Percentiles rank a stretch among this genome's conserved stretches.
Conservation (phyloP, 495 filamentous ascomycete species). For the Echria macrotheca region DNA sequence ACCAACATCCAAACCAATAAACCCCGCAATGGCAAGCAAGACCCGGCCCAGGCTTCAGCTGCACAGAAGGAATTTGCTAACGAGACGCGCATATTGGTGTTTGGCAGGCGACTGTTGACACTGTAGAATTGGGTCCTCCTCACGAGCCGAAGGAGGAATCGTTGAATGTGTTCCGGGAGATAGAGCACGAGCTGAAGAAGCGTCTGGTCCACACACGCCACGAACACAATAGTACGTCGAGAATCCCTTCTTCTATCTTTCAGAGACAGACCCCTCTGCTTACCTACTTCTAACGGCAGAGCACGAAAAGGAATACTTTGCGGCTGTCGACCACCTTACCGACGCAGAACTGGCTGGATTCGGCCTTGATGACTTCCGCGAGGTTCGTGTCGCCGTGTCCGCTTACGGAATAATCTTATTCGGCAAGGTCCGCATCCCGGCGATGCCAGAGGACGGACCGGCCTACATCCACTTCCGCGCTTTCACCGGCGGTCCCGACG, state of each 20-base stretch:
- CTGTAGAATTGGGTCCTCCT: slow-evolving; percentile 40
- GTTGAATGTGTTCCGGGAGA: slow-evolving; percentile 43
- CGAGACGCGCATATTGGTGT: too few species aligned
- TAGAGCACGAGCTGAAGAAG: slow-evolving; percentile 45
- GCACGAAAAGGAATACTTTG: slow-evolving; percentile 47
- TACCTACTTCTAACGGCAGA: slow-evolving; percentile 13
- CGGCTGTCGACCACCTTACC: slow-evolving; percentile 40
- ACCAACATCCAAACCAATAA: too few species aligned
- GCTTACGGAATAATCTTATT: slow-evolving; percentile 55
- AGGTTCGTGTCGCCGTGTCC: slow-evolving; percentile 46
- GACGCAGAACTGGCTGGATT: slow-evolving; percentile 46
- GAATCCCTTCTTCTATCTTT: too few species aligned
- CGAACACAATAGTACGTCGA: slow-evolving; percentile 25
- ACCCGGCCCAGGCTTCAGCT: too few species aligned
- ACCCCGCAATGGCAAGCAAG: too few species aligned
- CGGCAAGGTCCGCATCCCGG: slow-evolving; percentile 49
- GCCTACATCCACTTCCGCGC: slow-evolving; percentile 47
- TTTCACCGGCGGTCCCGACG: slow-evolving; percentile 43
- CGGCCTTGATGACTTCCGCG: slow-evolving; percentile 37
- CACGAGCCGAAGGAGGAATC: slow-evolving; percentile 50
- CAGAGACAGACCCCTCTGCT: neutral
- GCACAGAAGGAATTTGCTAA: too few species aligned
- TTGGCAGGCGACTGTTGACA: slow-evolving; percentile 47
- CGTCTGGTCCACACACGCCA: slow-evolving; percentile 46
- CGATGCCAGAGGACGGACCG: slow-evolving; percentile 34